Conservation (phyloP, 108 stramenopile species). For the Skeletonema costatum region DNA sequence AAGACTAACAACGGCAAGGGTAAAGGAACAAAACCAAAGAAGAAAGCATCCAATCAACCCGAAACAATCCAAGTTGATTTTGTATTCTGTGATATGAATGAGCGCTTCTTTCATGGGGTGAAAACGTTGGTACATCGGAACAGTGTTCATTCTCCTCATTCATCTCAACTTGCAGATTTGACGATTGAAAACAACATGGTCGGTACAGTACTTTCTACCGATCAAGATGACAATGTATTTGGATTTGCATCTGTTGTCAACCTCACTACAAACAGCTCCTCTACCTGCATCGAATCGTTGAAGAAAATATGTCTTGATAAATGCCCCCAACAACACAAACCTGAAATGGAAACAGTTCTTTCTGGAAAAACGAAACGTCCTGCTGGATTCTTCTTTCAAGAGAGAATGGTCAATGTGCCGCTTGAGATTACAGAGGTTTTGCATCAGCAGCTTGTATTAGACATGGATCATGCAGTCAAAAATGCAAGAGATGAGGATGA, state of each 20-base stretch:
- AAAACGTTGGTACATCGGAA: slow-evolving; percentile 62
- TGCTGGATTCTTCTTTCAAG: slow-evolving; percentile 82
- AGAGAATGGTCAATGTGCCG: slow-evolving; percentile 86
- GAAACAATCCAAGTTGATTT: slow-evolving; percentile 78
- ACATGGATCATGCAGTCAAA: slow-evolving; percentile 84
- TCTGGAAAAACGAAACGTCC: slow-evolving; percentile 82
- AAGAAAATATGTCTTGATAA: slow-evolving; percentile 62
- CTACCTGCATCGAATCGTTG: slow-evolving; percentile 55
- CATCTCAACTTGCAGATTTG: slow-evolving; percentile 69
- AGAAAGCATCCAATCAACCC: slow-evolving; percentile 42
- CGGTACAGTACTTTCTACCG: slow-evolving; percentile 79
- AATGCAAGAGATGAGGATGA: slow-evolving; percentile 67
- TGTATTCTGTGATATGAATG: slow-evolving; percentile 83
- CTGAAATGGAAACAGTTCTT: slow-evolving; percentile 71
- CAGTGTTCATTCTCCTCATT: slow-evolving; percentile 62
- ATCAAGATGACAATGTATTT: slow-evolving; percentile 67
- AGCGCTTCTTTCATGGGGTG: slow-evolving; percentile 80
- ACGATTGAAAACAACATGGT: slow-evolving; percentile 77
- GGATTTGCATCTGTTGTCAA: slow-evolving; percentile 85
- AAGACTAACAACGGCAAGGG: slow-evolving; percentile 31
- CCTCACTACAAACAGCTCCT: slow-evolving; percentile 64
- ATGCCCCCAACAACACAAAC: slow-evolving; percentile 68
- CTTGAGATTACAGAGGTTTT: slow-evolving; percentile 78
- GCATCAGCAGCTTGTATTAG: slow-evolving; percentile 78
- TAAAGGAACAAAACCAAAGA: slow-evolving; percentile 37